Conservation (phyloP, 1,139 yeast genomes). For the Debaryomyces nepalensis region DNA sequence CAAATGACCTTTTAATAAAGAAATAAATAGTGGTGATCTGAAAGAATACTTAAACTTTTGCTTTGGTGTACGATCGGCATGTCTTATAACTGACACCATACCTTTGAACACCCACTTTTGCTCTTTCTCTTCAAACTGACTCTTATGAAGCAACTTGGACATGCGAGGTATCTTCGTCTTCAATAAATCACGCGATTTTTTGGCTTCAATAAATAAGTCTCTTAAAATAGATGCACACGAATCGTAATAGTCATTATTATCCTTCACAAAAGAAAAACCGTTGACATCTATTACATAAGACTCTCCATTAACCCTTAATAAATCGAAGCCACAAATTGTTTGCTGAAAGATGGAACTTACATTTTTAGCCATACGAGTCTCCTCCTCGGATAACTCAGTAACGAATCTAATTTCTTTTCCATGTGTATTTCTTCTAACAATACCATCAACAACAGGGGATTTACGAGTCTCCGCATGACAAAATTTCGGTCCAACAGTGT, state of each 20-base stretch:
- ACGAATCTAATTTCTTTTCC: slow-evolving; percentile 95
- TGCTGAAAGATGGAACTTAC: slow-evolving; percentile 83
- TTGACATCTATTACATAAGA: slow-evolving; percentile 96
- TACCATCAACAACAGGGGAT: slow-evolving; percentile 98
- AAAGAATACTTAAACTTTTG: slow-evolving; percentile 97
- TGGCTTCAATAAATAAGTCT: slow-evolving; percentile 67
- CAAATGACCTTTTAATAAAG: slow-evolving; percentile 88
- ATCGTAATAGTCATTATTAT: slow-evolving; percentile 85
- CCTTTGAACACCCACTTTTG: slow-evolving; percentile 99
- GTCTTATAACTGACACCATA: slow-evolving; percentile 87
- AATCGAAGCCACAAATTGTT: slow-evolving; percentile 97
- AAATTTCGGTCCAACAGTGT: slow-evolving; percentile 87
- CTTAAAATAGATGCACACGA: slow-evolving; percentile 79
- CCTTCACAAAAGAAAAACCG: slow-evolving; percentile 97
- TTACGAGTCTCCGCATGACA: slow-evolving; percentile 99
- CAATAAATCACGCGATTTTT: slow-evolving; percentile 47
- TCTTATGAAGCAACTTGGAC: slow-evolving; percentile 41
- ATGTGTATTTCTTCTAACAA: slow-evolving; percentile 94
- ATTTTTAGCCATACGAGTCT: slow-evolving; percentile 75
- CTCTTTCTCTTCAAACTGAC: slow-evolving; percentile 72
- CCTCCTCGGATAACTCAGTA: slow-evolving; percentile 76
- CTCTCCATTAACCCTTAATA: slow-evolving; percentile 84
- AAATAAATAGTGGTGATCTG: slow-evolving; percentile 82
- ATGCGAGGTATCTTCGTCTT: slow-evolving; percentile 45
- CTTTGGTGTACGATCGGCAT: slow-evolving; percentile 99